Percentiles rank a stretch among this genome's conserved stretches.
Evolutionary conservation across 345 rosid genomes (phyloP).

Genomic region (Salix udensis): DNA sequence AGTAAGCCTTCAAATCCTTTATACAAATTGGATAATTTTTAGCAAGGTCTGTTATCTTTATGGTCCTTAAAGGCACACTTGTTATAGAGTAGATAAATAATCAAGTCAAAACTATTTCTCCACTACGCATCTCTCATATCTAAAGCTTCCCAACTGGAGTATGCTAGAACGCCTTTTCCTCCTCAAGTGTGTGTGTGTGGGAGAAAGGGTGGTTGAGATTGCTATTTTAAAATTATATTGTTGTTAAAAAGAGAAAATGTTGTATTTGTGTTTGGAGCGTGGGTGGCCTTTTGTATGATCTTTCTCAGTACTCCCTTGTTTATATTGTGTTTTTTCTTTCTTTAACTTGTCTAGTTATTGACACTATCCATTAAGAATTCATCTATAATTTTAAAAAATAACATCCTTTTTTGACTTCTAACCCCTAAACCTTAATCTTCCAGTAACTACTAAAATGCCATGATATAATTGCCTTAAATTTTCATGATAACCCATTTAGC

Average conservation of each 20-base stretch:
- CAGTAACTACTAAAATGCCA: background rate
- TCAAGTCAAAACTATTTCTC: too few species aligned
- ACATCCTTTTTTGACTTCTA: background rate
- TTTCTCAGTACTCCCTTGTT: too few species aligned
- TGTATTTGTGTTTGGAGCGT: too few species aligned
- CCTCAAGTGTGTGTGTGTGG: too few species aligned
- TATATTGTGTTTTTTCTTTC: background rate
- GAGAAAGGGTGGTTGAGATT: too few species aligned
- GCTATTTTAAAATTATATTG: too few species aligned
- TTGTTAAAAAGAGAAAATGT: too few species aligned
- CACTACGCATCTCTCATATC: too few species aligned
- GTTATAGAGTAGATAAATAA: background rate
- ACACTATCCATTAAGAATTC: background rate
- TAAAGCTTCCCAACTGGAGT: too few species aligned
- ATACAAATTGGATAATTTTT: background rate
- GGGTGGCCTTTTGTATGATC: too few species aligned
- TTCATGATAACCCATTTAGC: background rate
- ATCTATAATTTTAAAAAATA: background rate
- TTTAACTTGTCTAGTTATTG: background rate
- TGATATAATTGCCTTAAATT: background rate
- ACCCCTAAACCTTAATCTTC: background rate
- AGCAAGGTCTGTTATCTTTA: background rate
- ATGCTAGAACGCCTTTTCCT: too few species aligned
- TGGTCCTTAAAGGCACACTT: background rate
- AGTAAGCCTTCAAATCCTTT: background rate